These are phyloP conservation scores for Conticribra guillardii DNA, from an alignment of 108 stramenopile species.

Conservation along the genomic window DNA sequence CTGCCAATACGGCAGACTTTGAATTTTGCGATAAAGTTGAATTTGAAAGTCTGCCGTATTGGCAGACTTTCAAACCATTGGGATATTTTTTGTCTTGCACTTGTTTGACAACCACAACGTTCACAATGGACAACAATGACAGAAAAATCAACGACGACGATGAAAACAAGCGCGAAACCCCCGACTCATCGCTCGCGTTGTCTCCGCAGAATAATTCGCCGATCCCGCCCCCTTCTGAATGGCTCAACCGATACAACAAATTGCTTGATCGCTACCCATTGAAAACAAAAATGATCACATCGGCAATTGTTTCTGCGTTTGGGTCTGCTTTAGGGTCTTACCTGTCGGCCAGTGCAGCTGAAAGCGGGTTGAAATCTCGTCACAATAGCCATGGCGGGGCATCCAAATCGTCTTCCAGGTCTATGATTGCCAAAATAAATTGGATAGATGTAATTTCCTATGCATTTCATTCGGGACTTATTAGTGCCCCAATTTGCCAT, in stretches of 20 bases:
- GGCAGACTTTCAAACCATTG: no score
- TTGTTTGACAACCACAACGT: no score
- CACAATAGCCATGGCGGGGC: neutral
- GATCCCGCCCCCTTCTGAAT: conserved; percentile 29
- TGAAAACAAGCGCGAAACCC: no score
- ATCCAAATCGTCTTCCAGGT: neutral
- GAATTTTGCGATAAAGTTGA: no score
- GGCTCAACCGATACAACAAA: conserved; percentile 40
- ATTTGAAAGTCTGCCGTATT: no score
- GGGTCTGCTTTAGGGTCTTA: conserved; percentile 40
- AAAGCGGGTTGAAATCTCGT: neutral
- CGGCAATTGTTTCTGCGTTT: conserved; percentile 39
- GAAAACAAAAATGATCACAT: conserved; percentile 47
- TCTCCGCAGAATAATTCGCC: neutral
- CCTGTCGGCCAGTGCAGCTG: conserved; percentile 8
- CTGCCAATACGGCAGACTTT: no score
- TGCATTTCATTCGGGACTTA: conserved; percentile 40
- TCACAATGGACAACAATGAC: no score
- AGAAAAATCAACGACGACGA: no score
- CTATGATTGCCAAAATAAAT: conserved; percentile 34
- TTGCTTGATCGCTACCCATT: conserved; percentile 42
- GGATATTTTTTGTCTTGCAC: no score
- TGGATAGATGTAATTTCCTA: conserved; percentile 47
- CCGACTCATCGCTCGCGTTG: no score
- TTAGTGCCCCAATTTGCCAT: conserved; percentile 45